These are phyloP conservation scores for Calonectria multiphialidica DNA, from an alignment of 2,329 filamentous ascomycete species.

Conservation along the genomic window DNA sequence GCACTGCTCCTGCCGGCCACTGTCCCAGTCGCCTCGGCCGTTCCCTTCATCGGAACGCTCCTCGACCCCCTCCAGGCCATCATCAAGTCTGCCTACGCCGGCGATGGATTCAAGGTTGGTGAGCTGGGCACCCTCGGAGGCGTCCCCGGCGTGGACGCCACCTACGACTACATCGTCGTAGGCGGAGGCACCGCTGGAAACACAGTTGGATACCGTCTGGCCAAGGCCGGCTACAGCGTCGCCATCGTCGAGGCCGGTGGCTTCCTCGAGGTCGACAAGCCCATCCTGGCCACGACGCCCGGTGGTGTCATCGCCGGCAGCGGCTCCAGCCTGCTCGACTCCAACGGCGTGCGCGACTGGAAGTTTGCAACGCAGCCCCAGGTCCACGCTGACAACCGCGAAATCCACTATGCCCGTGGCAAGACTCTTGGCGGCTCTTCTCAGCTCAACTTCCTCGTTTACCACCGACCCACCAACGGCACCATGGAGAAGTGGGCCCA, in stretches of 20 bases:
- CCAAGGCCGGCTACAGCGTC: slow-evolving; percentile 46
- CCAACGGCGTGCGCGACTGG: slow-evolving; percentile 38
- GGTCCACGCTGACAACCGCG: slow-evolving; percentile 31
- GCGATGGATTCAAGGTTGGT: slow-evolving; percentile 36
- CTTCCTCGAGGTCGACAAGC: slow-evolving; percentile 48
- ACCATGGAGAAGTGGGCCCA: slow-evolving; percentile 46
- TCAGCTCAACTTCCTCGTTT: slow-evolving; percentile 51
- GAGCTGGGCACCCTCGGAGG: slow-evolving; percentile 29
- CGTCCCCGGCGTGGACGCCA: slow-evolving; percentile 24
- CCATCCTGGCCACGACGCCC: slow-evolving; percentile 41
- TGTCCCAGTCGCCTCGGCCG: slow-evolving; percentile 13
- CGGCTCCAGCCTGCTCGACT: slow-evolving; percentile 36
- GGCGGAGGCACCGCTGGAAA: slow-evolving; percentile 55
- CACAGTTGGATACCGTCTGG: slow-evolving; percentile 48
- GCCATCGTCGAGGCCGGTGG: slow-evolving; percentile 54
- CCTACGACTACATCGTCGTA: slow-evolving; percentile 47
- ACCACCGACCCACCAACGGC: slow-evolving; percentile 47
- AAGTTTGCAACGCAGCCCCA: slow-evolving; percentile 47
- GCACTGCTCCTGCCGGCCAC: background rate
- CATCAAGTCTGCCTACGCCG: slow-evolving; percentile 31
- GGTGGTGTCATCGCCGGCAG: slow-evolving; percentile 37
- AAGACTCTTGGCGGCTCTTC: slow-evolving; percentile 54
- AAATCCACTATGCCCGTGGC: slow-evolving; percentile 52
- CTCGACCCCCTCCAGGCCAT: slow-evolving; percentile 31
- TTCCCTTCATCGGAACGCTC: slow-evolving; percentile 33